These are phyloP conservation scores for Cercis canadensis DNA, from an alignment of 306 rosid species.

Conservation along the genomic window DNA sequence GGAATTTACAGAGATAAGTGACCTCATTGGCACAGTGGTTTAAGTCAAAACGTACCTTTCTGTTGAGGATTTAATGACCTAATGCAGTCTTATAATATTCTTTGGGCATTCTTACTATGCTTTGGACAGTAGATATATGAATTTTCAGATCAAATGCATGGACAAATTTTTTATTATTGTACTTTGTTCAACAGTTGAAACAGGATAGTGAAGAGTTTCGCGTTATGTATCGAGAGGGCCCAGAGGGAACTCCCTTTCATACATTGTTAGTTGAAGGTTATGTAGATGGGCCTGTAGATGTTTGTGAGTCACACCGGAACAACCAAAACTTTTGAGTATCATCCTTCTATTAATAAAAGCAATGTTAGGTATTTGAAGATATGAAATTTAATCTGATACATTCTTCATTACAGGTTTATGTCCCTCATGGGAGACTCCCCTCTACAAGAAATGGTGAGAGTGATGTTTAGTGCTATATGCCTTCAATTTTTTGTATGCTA, in stretches of 20 bases:
- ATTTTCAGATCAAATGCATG: not conserved
- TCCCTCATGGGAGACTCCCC: slow-evolving; percentile 76
- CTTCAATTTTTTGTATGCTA: not conserved
- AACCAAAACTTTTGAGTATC: slow-evolving; percentile 18
- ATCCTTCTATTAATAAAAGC: slow-evolving; percentile 20
- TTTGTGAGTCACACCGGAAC: slow-evolving; percentile 65
- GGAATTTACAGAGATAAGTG: slow-evolving; percentile 8
- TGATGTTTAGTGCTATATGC: slow-evolving; percentile 16
- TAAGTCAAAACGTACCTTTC: slow-evolving; percentile 5
- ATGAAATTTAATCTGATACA: slow-evolving; percentile 24
- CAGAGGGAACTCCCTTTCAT: slow-evolving; percentile 85
- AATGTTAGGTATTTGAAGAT: slow-evolving; percentile 14
- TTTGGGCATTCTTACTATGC: slow-evolving; percentile 16
- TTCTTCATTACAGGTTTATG: slow-evolving; percentile 75
- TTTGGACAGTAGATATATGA: slow-evolving; percentile 7
- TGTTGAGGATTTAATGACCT: slow-evolving; percentile 30
- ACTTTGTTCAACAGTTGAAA: slow-evolving; percentile 70
- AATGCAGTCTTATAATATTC: slow-evolving; percentile 21
- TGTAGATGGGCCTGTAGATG: slow-evolving; percentile 84
- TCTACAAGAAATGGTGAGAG: slow-evolving; percentile 85
- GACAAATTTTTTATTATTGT: slow-evolving; percentile 14
- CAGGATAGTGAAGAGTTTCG: slow-evolving; percentile 93
- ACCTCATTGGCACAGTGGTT: slow-evolving; percentile 3
- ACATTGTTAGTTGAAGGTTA: slow-evolving; percentile 91
- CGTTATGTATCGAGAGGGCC: slow-evolving; percentile 95